Evolutionary conservation across 1,139 yeast species (phyloP), one percentile per base, ranked within the genome.

Genomic region (Geotrichum cucujoidarum): DNA sequence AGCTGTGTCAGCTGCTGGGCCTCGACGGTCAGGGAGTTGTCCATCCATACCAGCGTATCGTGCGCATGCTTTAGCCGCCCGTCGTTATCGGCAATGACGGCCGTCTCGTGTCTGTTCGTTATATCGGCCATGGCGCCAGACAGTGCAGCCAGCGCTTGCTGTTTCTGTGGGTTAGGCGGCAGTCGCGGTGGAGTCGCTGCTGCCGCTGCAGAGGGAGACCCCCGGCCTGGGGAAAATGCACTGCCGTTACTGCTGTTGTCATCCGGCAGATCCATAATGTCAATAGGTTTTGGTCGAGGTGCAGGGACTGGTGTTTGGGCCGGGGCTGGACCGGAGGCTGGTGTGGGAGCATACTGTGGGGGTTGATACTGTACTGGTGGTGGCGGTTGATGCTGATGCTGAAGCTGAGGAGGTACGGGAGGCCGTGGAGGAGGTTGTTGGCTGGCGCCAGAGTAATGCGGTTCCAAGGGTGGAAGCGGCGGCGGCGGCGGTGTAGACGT

Each of bases 1-100:
- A n/a, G 88, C 45, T 49, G 87, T 85, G n/a, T 83, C 83, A 1
- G 95, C 81, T 34, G 83, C 78, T 60, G 95, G 75, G 57, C 89
- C 90, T 0, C 97, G 85, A 0, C 95, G 1, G 49, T 49, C 20
- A 64, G 52, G 10, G 65, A 57, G 2, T 47, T 41, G 29, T 61
- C 63, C 46, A 64, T 55, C 60, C 66, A 62, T 22, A 50, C 52
- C 37, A 67, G 56, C 21, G 62, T 56, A 18, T 51, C 53, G 14
- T 27, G 38, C 40, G 40, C 53, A 30, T 37, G 57, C 43, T n/a
- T 87, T 49, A 92, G 69, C 41, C 92, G 74, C 0, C 95, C 95
- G 64, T 86, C 95, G 59, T 95, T 58, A 59, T 11, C 52, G 39
- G 35, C 49, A 13, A 48, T 40, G 51, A 44, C 32, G 8, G 47